Base-by-base conservation (phyloP, 129 eudicot species). In the Escallonia rubra region DNA sequence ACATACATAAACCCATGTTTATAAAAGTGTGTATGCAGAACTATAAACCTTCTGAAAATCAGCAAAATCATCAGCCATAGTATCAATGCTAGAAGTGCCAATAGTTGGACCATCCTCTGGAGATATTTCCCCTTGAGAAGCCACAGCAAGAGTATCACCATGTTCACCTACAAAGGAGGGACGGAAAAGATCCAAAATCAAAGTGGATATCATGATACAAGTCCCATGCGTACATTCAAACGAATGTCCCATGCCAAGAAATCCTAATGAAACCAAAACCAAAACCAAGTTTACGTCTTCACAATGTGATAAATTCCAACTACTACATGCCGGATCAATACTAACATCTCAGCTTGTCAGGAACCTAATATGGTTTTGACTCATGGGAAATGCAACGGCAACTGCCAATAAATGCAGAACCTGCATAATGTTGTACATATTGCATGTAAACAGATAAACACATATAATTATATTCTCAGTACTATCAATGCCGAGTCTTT, bases 11-110 rank as follows among this genome's bases (percentile, higher is more conserved):
- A 63, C 14, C 14, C 34, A 23, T 23, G 34, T 1, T 23, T 55
- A 47, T 23, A n/a, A n/a, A n/a, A 43, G 53, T 44, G 42, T 65
- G 48, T 8, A 52, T 51, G 38, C 39, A 74, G 14, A 57, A 5
- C 53, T n/a, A 66, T 15, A 51, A 74, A 85, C 90, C 90, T 85
- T 62, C 51, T 61, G 70, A 71, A 68, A 60, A 65, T 88, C 89
- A 41, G 59, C 63, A 40, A 61, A 75, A 71, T 72, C 87, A 74
- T 74, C 72, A 60, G 72, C 79, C 62, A 60, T 66, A 65, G 67
- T 75, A 59, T 83, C 90, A 57, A 68, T 71, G 57, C 82, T 84
- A 68, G 60, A 49, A 41, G 72, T 63, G 63, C 56, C 72, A 50
- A 42, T 65, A 51, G 40, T 16, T 51, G 53, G 42, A 61, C 60